These are phyloP conservation scores for Sporodiniella umbellata DNA, from an alignment of 371 early-diverging fungal genomes.

Conservation along the genomic window DNA sequence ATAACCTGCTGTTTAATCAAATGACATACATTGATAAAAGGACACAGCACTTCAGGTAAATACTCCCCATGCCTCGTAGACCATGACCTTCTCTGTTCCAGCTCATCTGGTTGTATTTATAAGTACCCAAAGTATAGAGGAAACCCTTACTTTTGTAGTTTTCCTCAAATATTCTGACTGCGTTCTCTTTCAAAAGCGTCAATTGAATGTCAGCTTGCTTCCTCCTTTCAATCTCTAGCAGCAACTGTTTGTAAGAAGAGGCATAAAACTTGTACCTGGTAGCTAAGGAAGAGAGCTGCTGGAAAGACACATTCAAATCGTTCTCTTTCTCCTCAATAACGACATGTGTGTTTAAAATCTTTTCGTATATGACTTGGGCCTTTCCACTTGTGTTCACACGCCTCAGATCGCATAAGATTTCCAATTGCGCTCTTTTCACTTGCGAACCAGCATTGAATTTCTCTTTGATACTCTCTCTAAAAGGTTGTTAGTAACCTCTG, in stretches of 20 bases:
- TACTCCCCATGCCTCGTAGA: slow-evolving; percentile 42
- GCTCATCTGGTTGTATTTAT: slow-evolving; percentile 25
- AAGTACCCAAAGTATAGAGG: neutral
- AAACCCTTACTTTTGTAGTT: slow-evolving; percentile 22
- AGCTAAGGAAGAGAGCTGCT: slow-evolving; percentile 29
- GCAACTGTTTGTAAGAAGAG: slow-evolving; percentile 34
- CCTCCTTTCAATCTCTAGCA: slow-evolving; percentile 41
- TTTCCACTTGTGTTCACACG: slow-evolving; percentile 27
- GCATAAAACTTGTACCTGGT: slow-evolving; percentile 41
- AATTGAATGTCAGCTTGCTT: slow-evolving; percentile 28
- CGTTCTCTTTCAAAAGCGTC: slow-evolving; percentile 21
- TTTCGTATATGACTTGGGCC: slow-evolving; percentile 33
- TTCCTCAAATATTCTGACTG: slow-evolving; percentile 27
- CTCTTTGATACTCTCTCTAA: slow-evolving; percentile 33
- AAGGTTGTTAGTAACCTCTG: neutral
- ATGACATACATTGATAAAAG: slow-evolving; percentile 41
- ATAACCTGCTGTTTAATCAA: neutral
- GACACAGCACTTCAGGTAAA: slow-evolving; percentile 42
- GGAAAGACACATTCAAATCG: slow-evolving; percentile 29
- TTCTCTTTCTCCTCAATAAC: slow-evolving; percentile 33
- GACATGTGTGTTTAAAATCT: slow-evolving; percentile 24
- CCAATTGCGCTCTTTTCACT: slow-evolving; percentile 26
- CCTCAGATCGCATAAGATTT: slow-evolving; percentile 30
- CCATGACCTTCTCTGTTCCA: slow-evolving; percentile 39
- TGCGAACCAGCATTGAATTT: slow-evolving; percentile 27